Evolutionary conservation across 208 protist genomes (phyloP).

Genomic region (Willaertia magna): DNA sequence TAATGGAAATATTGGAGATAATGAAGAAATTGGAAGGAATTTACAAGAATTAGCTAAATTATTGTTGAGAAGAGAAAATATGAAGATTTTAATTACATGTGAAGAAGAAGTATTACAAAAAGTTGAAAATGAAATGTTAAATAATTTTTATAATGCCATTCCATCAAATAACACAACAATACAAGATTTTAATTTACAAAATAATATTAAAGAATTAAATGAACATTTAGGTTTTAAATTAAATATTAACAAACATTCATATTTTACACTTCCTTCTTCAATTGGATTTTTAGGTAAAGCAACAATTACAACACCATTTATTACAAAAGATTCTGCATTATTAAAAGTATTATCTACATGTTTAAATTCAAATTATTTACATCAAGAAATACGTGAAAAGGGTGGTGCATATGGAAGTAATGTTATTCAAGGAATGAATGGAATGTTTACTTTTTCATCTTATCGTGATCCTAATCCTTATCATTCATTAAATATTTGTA

Average conservation of each 20-base stretch:
- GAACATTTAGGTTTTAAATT: neutral
- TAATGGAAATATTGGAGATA: no score
- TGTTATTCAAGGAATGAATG: neutral
- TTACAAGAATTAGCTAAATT: neutral
- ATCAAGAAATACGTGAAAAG: slow-evolving; percentile 9
- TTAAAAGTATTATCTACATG: neutral
- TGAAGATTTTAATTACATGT: neutral
- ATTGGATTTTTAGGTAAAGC: neutral
- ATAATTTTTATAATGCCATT: neutral
- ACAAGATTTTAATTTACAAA: no score
- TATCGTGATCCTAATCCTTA: slow-evolving; percentile 8
- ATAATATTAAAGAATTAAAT: neutral
- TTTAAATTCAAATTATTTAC: neutral
- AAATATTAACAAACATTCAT: neutral
- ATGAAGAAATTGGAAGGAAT: neutral
- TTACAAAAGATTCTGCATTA: neutral
- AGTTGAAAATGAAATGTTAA: neutral
- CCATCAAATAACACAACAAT: neutral
- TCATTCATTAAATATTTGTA: neutral
- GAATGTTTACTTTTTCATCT: neutral
- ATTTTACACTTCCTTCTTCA: neutral
- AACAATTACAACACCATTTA: neutral
- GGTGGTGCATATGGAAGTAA: slow-evolving; percentile 12
- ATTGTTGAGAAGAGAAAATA: neutral
- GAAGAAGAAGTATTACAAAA: neutral